A percentile compares a stretch with the other conserved stretches of the same genome.
Evolutionary conservation across 441 rosid genomes (phyloP).

Genomic region (Lepidium campestre): DNA sequence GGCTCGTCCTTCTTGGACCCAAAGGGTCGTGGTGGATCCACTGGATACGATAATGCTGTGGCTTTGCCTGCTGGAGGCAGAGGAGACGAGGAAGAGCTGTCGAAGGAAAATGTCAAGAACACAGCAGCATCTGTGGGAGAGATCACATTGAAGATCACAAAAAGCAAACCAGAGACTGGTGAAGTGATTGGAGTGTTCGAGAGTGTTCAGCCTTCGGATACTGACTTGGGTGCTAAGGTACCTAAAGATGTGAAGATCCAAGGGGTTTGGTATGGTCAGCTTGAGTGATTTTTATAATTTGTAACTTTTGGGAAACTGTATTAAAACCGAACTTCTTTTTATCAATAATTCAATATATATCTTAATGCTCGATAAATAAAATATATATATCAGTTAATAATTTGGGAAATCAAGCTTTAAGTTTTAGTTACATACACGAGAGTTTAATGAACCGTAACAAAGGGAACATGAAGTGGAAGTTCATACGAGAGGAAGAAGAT

Average conservation of each 20-base stretch:
- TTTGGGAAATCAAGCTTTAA: not conserved
- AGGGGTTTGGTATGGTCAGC: constrained; percentile 92
- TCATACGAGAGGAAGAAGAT: not conserved
- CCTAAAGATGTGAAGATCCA: constrained; percentile 89
- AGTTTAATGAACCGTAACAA: constrained; percentile 7
- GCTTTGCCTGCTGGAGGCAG: constrained; percentile 96
- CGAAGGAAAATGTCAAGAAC: constrained; percentile 78
- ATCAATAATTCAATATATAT: not conserved
- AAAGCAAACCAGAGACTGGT: constrained; percentile 76
- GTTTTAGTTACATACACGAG: not conserved
- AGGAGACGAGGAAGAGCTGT: constrained; percentile 88
- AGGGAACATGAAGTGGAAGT: not conserved
- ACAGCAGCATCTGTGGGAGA: constrained; percentile 65
- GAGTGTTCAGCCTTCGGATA: constrained; percentile 91
- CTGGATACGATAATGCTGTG: constrained; percentile 81
- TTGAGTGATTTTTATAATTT: constrained; percentile 31
- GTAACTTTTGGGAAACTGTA: not conserved
- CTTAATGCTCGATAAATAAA: not conserved
- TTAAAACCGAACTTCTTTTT: not conserved
- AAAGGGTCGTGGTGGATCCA: constrained; percentile 86
- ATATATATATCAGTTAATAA: not conserved
- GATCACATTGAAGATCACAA: constrained; percentile 68
- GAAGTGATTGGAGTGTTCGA: constrained; percentile 91
- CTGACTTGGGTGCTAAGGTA: constrained; percentile 82
- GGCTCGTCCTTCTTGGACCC: constrained; percentile 96